Base-by-base conservation (phyloP, 164 flowering plant genomes). In the Hamamelis virginiana region DNA sequence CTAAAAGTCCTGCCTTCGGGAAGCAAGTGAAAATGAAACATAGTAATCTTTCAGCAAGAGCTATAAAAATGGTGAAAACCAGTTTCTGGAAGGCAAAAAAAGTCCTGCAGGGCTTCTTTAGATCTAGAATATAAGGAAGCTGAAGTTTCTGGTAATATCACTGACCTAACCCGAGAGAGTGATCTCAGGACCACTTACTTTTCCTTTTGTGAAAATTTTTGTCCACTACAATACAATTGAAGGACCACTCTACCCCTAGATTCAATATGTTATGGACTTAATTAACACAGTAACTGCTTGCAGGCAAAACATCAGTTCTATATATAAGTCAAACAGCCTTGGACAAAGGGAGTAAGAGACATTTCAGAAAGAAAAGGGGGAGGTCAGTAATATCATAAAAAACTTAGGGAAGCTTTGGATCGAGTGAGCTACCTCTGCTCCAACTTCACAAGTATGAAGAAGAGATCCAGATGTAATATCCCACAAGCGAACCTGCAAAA, bases 401-500 rank as follows among this genome's bases (percentile, higher is more conserved):
- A 15, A 18, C 51, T 18, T n/a, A 0, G 16, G 51, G 38, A 8
- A 58, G 26, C 21, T 38, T 23, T 11, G 75, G 14, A 69, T 62
- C 33, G 64, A 64, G 14, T 43, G 46, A 22, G 46, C 33, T 83
- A 91, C 98, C 92, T 86, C 69, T 50, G 62, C 70, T 71, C 88
- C 91, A 77, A 90, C 88, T 43, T 89, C 81, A 81, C 91, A 90
- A 1, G 97, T 89, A 76, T 85, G 80, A 68, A 92, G 89, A 65
- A 94, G 94, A 69, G 82, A 72, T 72, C 98, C 98, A 69, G 87
- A 85, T 21, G 72, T 64, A 67, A 80, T 68, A 76, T 94, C 95
- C 97, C 98, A 94, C 71, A 90, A 75, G 52, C 97, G 89, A 77
- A 94, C 97, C 98, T 93, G 77, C 23, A 52, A 23, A 62, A 45